Evolutionary conservation across 129 eudicot genomes (phyloP), one percentile per base, ranked within the genome.

Genomic region (Solidago caesia): DNA sequence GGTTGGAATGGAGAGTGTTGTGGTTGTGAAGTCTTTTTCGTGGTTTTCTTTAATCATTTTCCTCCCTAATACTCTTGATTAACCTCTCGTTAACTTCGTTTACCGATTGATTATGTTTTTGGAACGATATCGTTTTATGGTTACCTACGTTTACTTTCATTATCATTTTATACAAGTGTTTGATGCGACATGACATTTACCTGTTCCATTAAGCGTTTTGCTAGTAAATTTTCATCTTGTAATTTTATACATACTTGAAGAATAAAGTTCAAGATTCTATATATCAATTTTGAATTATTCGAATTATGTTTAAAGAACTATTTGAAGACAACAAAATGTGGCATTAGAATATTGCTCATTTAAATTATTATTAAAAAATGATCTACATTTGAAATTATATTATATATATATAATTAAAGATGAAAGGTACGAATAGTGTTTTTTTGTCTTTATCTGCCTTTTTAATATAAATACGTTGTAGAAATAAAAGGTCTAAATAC

Each of bases 1-100:
- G 70, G 78, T 58, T 70, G 67, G 66, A 75, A 73, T 63, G 80
- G 49, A 45, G 69, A 76, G 81, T 39, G 62, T 68, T 83, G 77
- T 83, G 70, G 89, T 83, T 88, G 80, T 15, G 49, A 67, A 51
- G 89, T 83, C 87, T 59, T 83, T 81, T 79, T 88, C 89, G 5
- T 46, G 76, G 67, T n/a, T 72, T 26, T 75, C 45, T 65, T 63
- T 63, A 64, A 67, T 80, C 63, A 49, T 76, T 78, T 79, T 81
- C 64, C 48, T 83, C 48, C 41, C 56, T 44, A 70, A 51, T 70
- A 44, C 72, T 21, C 2, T 77, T 67, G 39, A 48, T 78, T 66
- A 76, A 44, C 57, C 8, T 63, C 29, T 29, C 47, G n/a, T 71
- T 79, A 66, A 44, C 58, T 33, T 73, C 62, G 42, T 58, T 67